Conservation (phyloP, 2,329 filamentous ascomycete species). For the Exophiala xenobiotica region DNA sequence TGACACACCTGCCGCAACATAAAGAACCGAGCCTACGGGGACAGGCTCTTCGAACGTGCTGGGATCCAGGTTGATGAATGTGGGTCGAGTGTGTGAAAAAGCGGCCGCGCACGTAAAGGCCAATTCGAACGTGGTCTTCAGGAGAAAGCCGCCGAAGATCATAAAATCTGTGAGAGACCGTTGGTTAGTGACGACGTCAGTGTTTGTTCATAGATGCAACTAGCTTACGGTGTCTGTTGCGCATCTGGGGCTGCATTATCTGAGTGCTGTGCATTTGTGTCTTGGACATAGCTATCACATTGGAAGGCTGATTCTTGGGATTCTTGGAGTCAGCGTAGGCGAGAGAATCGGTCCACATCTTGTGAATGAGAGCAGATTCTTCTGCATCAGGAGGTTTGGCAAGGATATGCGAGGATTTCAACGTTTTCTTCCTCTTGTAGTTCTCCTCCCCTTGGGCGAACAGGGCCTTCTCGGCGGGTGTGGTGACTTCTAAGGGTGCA, state of each 20-base stretch:
- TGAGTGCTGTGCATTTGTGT: slow-evolving; percentile 64
- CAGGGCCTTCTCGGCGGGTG: slow-evolving; percentile 62
- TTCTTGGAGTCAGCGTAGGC: slow-evolving; percentile 62
- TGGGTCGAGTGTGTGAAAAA: slow-evolving; percentile 67
- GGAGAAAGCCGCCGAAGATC: slow-evolving; percentile 74
- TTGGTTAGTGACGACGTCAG: background rate
- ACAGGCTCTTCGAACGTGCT: slow-evolving; percentile 74
- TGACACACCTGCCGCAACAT: slow-evolving; percentile 69
- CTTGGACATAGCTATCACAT: slow-evolving; percentile 62
- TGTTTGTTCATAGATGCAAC: background rate
- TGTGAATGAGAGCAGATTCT: slow-evolving; percentile 70
- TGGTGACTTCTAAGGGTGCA: slow-evolving; percentile 61
- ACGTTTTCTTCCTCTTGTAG: slow-evolving; percentile 65
- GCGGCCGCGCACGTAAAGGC: slow-evolving; percentile 73
- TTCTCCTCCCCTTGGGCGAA: slow-evolving; percentile 65
- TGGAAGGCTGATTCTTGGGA: slow-evolving; percentile 54
- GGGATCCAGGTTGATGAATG: slow-evolving; percentile 70
- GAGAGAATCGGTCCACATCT: slow-evolving; percentile 69
- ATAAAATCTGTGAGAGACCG: slow-evolving; percentile 47
- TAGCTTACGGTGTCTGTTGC: slow-evolving; percentile 58
- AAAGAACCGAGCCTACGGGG: slow-evolving; percentile 71
- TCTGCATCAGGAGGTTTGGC: slow-evolving; percentile 68
- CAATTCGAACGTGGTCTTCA: slow-evolving; percentile 73
- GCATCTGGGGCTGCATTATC: slow-evolving; percentile 74
- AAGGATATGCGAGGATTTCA: slow-evolving; percentile 60